Percentiles rank a stretch among this genome's conserved stretches.
Conservation (phyloP, 116 monocot genomes). For the Phalaenopsis hybrid region DNA sequence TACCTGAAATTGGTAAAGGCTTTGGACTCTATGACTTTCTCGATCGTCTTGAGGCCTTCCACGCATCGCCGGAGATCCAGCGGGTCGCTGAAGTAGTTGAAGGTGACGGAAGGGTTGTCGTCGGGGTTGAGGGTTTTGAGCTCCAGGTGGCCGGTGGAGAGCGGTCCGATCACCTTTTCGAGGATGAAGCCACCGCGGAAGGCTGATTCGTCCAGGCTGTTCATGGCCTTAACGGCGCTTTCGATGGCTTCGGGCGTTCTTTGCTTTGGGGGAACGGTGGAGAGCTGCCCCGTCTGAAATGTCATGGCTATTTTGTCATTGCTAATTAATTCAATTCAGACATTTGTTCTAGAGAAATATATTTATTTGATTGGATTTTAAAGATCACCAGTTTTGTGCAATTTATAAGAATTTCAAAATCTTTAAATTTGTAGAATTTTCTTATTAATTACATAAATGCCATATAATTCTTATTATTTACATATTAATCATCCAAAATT, state of each 20-base stretch:
- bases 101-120: conserved; percentile 67
- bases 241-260: conserved; percentile 38
- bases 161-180: conserved; percentile 64
- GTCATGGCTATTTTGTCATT: background rate
- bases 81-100: conserved; percentile 83
- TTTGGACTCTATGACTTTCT: conserved; percentile 41
- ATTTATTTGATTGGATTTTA: too few species aligned
- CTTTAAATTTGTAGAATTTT: too few species aligned
- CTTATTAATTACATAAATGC: too few species aligned
- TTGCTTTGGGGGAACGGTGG: conserved; percentile 30
- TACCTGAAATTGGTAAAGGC: conserved; percentile 51
- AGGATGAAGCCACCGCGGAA: conserved; percentile 69
- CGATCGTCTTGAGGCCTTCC: conserved; percentile 51
- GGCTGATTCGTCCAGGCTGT: conserved; percentile 13
- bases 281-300: conserved; percentile 38
- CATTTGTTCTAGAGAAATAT: background rate
- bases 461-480: too few species aligned
- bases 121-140: conserved; percentile 39
- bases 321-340: background rate
- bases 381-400: too few species aligned
- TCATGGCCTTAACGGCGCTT: conserved; percentile 24
- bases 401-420: too few species aligned
- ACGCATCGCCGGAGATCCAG: conserved; percentile 67
- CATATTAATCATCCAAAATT: too few species aligned
- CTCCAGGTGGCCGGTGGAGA: conserved; percentile 55